Conservation (phyloP, 2,329 filamentous ascomycete species). For the Alternaria incomplexa region DNA sequence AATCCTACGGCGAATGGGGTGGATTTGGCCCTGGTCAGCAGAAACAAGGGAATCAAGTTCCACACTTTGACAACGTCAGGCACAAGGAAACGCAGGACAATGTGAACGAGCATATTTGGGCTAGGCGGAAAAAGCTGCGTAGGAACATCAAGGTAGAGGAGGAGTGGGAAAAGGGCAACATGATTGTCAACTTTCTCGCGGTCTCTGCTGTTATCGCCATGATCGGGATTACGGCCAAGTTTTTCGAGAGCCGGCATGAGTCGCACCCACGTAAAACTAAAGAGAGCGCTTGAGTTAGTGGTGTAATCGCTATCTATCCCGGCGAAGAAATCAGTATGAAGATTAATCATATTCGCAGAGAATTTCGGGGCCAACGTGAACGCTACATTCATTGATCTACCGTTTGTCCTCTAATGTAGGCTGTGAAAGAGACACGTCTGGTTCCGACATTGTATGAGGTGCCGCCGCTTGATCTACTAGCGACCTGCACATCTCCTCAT, state of each 20-base stretch:
- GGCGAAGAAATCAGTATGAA: neutral
- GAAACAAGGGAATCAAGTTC: constrained; percentile 58
- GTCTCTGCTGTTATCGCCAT: constrained; percentile 34
- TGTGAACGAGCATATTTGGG: constrained; percentile 61
- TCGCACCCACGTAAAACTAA: constrained; percentile 1
- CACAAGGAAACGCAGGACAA: constrained; percentile 77
- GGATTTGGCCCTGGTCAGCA: constrained; percentile 68
- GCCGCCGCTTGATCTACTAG: neutral
- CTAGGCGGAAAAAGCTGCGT: constrained; percentile 44
- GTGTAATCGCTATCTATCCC: neutral
- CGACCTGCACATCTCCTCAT: neutral
- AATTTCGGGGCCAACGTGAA: neutral
- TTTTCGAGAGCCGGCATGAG: constrained; percentile 23
- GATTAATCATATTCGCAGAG: neutral
- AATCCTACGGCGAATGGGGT: constrained; percentile 41
- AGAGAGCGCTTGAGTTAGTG: neutral
- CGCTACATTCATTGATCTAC: neutral
- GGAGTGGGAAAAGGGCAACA: constrained; percentile 32
- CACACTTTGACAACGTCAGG: constrained; percentile 77
- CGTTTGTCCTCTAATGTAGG: neutral
- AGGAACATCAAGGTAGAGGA: constrained; percentile 22
- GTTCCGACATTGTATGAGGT: neutral
- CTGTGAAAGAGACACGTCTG: neutral
- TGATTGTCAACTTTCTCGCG: constrained; percentile 39
- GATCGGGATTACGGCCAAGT: constrained; percentile 29